Evolutionary conservation across 2,329 filamentous ascomycete species (phyloP).

Genomic region (Aspergillus sp.): DNA sequence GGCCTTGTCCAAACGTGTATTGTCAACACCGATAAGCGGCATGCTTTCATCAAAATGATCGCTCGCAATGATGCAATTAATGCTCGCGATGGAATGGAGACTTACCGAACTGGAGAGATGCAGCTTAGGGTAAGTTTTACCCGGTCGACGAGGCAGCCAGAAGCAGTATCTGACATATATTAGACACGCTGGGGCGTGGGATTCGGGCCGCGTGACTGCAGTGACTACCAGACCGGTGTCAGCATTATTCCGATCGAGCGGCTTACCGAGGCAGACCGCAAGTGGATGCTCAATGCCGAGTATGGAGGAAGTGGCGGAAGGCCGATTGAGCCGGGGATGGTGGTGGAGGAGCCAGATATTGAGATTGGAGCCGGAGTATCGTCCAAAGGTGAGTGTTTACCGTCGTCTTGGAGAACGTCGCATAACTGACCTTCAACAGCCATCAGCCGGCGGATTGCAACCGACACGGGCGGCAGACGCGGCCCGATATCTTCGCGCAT

Average conservation of each 20-base stretch:
- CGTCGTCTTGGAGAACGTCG: not conserved
- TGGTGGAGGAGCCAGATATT: conserved; percentile 95
- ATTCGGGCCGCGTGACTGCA: conserved; percentile 93
- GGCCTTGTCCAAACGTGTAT: conserved; percentile 94
- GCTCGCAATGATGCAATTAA: conserved; percentile 72
- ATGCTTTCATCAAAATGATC: conserved; percentile 98
- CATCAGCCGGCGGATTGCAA: conserved; percentile 44
- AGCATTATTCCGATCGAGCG: conserved; percentile 88
- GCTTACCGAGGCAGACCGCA: conserved; percentile 89
- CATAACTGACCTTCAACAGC: conserved; percentile 22
- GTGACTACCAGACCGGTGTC: conserved; percentile 84
- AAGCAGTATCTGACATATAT: conserved; percentile 17
- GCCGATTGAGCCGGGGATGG: conserved; percentile 69
- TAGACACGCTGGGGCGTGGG: conserved; percentile 96
- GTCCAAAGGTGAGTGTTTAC: conserved; percentile 60
- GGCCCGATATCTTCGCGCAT: conserved; percentile 40
- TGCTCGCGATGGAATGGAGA: conserved; percentile 84
- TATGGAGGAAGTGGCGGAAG: conserved; percentile 85
- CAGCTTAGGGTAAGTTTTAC: conserved; percentile 55
- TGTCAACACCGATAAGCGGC: conserved; percentile 93
- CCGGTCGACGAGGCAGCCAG: not conserved
- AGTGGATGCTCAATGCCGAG: conserved; percentile 92
- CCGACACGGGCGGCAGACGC: conserved; percentile 41
- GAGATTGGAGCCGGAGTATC: conserved; percentile 97
- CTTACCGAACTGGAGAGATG: conserved; percentile 60